Evolutionary conservation across 306 rosid species (phyloP).

Genomic region (Prunus armeniaca): DNA sequence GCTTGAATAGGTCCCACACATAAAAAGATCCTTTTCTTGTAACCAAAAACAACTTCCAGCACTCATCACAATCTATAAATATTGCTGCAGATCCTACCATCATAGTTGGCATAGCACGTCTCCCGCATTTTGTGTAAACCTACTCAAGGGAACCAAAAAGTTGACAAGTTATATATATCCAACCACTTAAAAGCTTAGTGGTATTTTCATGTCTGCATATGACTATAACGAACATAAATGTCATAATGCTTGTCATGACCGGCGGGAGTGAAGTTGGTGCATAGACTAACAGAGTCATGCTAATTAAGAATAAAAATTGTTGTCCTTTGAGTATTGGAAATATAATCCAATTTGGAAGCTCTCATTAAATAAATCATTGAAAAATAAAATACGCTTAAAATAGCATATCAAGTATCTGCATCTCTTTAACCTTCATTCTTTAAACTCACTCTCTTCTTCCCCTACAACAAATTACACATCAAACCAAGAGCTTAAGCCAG

Average conservation of each 20-base stretch:
- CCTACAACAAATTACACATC: neutral
- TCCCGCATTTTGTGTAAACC: constrained; percentile 92
- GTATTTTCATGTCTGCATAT: neutral
- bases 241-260: neutral
- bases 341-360: neutral
- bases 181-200: neutral
- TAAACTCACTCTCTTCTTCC: neutral
- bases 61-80: constrained; percentile 86
- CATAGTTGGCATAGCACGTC: constrained; percentile 94
- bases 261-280: neutral
- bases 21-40: constrained; percentile 81
- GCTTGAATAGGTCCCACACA: constrained; percentile 81
- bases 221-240: neutral
- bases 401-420: too few species aligned
- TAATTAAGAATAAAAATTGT: too few species aligned
- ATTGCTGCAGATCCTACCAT: constrained; percentile 90
- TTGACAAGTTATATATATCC: neutral
- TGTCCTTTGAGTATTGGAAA: neutral
- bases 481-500: neutral
- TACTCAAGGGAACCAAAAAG: constrained; percentile 28
- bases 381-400: too few species aligned
- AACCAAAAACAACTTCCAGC: constrained; percentile 86
- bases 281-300: neutral
- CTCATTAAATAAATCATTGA: neutral
- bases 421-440: neutral